A percentile compares a stretch with the other conserved stretches of the same genome.
Evolutionary conservation across 1,284 basidiomycete species (phyloP).

Genomic region (Sutorius eximius): DNA sequence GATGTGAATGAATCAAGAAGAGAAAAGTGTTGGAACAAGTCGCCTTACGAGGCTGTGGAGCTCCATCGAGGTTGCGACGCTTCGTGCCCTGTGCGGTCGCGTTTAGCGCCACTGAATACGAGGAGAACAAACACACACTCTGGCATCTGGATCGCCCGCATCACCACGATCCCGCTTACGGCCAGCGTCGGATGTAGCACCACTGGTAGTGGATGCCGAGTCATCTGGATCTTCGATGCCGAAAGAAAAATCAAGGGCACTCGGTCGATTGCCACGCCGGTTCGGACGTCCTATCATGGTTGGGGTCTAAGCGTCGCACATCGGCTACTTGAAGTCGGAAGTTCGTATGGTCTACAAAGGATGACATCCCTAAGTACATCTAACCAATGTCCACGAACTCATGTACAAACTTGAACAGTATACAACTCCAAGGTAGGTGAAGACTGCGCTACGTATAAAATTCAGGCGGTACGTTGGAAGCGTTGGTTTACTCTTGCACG

Average conservation of each 20-base stretch:
- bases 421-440: slow-evolving; percentile 13
- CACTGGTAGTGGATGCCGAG: slow-evolving; percentile 10
- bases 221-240: slow-evolving; percentile 22
- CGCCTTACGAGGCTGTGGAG: slow-evolving; percentile 19
- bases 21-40: not conserved
- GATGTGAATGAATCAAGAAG: slow-evolving; percentile 1
- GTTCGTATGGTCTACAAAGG: slow-evolving; percentile 4
- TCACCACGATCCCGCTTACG: slow-evolving; percentile 30
- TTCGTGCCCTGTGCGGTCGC: slow-evolving; percentile 18
- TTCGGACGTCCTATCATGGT: slow-evolving; percentile 17
- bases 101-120: not conserved
- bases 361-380: slow-evolving; percentile 14
- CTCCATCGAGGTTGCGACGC: slow-evolving; percentile 30
- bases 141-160: slow-evolving; percentile 9
- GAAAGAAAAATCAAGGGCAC: slow-evolving; percentile 37
- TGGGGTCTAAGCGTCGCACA: not conserved
- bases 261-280: slow-evolving; percentile 32
- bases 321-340: not conserved
- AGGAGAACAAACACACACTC: slow-evolving; percentile 14
- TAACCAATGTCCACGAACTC: slow-evolving; percentile 16
- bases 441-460: slow-evolving; percentile 1
- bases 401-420: slow-evolving; percentile 13
- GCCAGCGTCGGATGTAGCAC: slow-evolving; percentile 26
- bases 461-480: slow-evolving; percentile 11
- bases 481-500: slow-evolving; percentile 8